Evolutionary conservation across 2,329 filamentous ascomycete genomes (phyloP).

Genomic region (Ophiostoma angusticollis): DNA sequence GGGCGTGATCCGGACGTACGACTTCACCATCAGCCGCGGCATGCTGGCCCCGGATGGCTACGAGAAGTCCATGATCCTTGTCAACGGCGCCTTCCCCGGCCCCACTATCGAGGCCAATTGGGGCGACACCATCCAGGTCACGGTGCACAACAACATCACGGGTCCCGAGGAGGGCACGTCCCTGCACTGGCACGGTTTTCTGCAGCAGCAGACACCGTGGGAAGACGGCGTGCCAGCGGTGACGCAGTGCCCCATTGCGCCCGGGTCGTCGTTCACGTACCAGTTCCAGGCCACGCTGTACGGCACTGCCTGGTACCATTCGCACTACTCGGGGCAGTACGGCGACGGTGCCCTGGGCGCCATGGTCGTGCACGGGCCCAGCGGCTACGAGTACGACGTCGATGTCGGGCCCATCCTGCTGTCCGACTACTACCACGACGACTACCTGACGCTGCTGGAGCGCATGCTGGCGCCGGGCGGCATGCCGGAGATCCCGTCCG

Average conservation of each 20-base stretch:
- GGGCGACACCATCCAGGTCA: constrained; percentile 36
- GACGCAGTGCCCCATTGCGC: constrained; percentile 29
- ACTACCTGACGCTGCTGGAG: constrained; percentile 36
- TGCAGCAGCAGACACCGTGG: constrained; percentile 30
- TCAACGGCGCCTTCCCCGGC: constrained; percentile 23
- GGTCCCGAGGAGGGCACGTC: constrained; percentile 29
- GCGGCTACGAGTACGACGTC: constrained; percentile 36
- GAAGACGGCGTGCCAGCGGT: constrained; percentile 34
- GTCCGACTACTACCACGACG: constrained; percentile 37
- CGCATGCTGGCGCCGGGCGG: constrained; percentile 24
- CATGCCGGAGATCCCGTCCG: constrained; percentile 22
- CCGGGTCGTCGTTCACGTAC: constrained; percentile 23
- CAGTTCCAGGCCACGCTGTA: constrained; percentile 27
- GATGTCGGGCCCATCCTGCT: constrained; percentile 30
- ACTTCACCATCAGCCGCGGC: constrained; percentile 39
- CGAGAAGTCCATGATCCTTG: constrained; percentile 33
- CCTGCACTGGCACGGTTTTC: constrained; percentile 38
- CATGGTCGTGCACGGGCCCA: constrained; percentile 37
- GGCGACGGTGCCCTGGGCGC: constrained; percentile 38
- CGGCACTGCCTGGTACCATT: constrained; percentile 32
- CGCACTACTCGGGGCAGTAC: constrained; percentile 37
- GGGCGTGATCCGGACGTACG: constrained; percentile 41
- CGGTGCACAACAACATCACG: constrained; percentile 52
- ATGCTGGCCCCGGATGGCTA: constrained; percentile 45
- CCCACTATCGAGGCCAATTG: constrained; percentile 22